Base-by-base conservation (phyloP, 1,284 basidiomycete species). In the Leucoagaricus sp. region DNA sequence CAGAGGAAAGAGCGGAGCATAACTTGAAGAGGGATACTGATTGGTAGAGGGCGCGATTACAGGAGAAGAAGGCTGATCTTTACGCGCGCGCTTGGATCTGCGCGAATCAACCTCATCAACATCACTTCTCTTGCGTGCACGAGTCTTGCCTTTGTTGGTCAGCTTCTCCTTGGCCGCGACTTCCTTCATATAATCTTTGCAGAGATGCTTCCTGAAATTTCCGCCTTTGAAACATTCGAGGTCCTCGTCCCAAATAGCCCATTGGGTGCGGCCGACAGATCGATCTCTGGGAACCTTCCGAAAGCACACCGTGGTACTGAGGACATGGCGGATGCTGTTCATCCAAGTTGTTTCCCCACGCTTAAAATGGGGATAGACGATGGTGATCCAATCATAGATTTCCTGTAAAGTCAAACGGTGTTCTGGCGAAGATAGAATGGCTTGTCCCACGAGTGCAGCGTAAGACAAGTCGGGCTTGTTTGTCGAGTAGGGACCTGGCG, bases 301-400 rank as follows among this genome's bases (percentile, higher is more conserved):
- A 68, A 91, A 91, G 54, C 85, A 85, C 8, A 89, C 82, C 47
- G 93, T 93, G 1, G 91, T 91, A 65, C 89, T 92, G 38, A 94
- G 80, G 45, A 93, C 91, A 71, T 94, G 92, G 19, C 93, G 82
- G 61, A 94, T 90, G 55, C 90, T 92, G 71, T 94, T 94, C 86
- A 93, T 93, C 95, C 95, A 98, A 25, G 94, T 96, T n/a, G 89
- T 85, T 65, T 97, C 95, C 36, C 91, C 91, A 42, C 89, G 88
- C 70, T 94, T 94, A 77, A 94, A 99, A 70, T 89, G 89, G 0
- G 96, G 95, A 71, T 94, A 96, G 4, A 93, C 93, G 38, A 91
- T 92, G 58, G 92, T 93, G 66, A 99, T 96, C 82, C 87, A 99
- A 66, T 92, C 87, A 68, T 98, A 98, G 60, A 99, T 96, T 69